Base-by-base conservation (phyloP, 768 basidiomycete genomes). In the Russula sp. region DNA sequence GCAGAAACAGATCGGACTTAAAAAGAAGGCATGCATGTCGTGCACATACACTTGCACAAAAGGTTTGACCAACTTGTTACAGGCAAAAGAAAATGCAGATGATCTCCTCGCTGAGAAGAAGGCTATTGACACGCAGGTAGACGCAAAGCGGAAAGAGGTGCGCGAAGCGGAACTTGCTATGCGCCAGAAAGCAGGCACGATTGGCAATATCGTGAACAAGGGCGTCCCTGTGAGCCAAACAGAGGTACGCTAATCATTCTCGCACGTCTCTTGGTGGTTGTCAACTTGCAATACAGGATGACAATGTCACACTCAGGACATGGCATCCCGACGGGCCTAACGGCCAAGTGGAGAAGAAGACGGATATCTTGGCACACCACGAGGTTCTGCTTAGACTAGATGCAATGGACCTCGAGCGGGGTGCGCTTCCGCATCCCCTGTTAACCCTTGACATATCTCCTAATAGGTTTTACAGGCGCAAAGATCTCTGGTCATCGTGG, bases 401-500 rank as follows among this genome's bases (percentile, higher is more conserved):
- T 69, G 94, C 93, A 25, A 94, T 96, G 83, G 97, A 98, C 73
- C 85, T 97, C 49, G 97, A 99, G 73, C 83, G 97, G 73, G 97
- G 93, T 87, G 63, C n/a, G 78, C 71, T 29, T 14, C 25, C 29
- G 25, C 36, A 4, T 48, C 34, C 29, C 45, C 35, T n/a, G 16
- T 32, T 34, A 9, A 16, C 7, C 41, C 34, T 49, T 18, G 60
- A 60, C 11, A 45, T 46, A 39, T 65, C 18, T 52, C 42, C 43
- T 29, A 25, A 48, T n/a, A 50, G 58, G 29, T 39, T 41, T 14
- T 53, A 39, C 65, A 93, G 91, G 93, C 52, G 82, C 92, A 49
- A 99, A 98, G 76, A 83, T 98, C 55, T 83, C 88, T 10, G 97
- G 97, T 1, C 97, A 99, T 77, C 81, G 97, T 73, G 97, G 96